Percentiles rank a stretch among this genome's conserved stretches.
Conservation (phyloP, 345 rosid species). For the Salix caprea region DNA sequence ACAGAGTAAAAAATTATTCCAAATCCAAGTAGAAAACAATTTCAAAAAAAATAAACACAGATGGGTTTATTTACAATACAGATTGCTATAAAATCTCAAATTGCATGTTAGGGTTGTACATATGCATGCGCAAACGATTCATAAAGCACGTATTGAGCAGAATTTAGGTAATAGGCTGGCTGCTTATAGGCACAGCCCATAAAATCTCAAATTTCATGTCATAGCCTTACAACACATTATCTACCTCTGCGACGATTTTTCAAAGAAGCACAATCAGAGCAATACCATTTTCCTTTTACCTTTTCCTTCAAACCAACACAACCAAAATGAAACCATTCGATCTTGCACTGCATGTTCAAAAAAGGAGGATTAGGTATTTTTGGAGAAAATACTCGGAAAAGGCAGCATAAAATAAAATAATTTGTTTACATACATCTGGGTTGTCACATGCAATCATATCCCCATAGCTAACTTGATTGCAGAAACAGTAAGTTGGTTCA, state of each 20-base stretch:
- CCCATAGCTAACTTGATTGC: conserved; percentile 96
- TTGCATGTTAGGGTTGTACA: neutral
- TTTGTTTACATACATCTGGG: conserved; percentile 52
- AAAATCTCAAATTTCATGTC: neutral
- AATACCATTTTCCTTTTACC: conserved; percentile 93
- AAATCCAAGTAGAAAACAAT: no score
- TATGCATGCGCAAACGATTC: neutral
- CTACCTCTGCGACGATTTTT: conserved; percentile 73
- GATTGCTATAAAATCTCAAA: neutral
- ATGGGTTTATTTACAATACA: neutral
- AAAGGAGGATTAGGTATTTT: neutral
- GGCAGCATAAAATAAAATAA: neutral
- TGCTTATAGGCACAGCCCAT: neutral
- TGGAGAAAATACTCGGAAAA: no score
- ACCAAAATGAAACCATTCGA: conserved; percentile 97
- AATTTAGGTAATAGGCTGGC: neutral
- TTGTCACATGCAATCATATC: conserved; percentile 98
- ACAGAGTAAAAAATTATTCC: no score
- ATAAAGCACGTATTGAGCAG: neutral
- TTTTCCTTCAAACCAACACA: conserved; percentile 87
- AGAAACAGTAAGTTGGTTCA: conserved; percentile 89
- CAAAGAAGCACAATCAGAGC: conserved; percentile 64
- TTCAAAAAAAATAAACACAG: neutral
- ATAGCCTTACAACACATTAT: conserved; percentile 14
- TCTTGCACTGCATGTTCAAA: conserved; percentile 63